A percentile compares a stretch with the other conserved stretches of the same genome.
phyloP scores from a whole-genome alignment of 2,329 filamentous ascomycete genomes.

The Dothideomycetes sp. region DNA sequence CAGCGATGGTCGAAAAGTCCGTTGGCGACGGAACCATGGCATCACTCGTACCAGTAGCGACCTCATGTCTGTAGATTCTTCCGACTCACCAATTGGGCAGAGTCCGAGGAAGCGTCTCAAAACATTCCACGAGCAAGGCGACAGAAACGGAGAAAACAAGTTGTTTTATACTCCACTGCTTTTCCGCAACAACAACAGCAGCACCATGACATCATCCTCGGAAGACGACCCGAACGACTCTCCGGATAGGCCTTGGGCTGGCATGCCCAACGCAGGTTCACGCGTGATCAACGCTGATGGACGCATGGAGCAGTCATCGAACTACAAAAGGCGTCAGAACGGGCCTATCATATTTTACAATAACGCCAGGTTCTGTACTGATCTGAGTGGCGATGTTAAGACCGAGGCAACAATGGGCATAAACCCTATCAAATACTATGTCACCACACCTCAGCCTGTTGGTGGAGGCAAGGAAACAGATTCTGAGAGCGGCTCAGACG shows the following conservation, averaged over 20 bases:
- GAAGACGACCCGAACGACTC: conserved; percentile 22
- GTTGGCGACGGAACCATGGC: conserved; percentile 62
- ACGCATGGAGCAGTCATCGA: too few species aligned
- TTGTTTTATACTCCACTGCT: conserved; percentile 37
- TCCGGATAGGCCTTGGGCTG: conserved; percentile 26
- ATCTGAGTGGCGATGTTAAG: conserved; percentile 56
- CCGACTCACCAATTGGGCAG: conserved; percentile 8
- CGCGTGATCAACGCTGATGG: too few species aligned
- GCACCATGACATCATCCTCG: conserved; percentile 25
- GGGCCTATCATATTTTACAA: conserved; percentile 79
- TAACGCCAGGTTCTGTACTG: conserved; percentile 68
- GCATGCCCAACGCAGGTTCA: too few species aligned
- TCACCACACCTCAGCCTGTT: conserved; percentile 22
- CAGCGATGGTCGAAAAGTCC: conserved; percentile 63
- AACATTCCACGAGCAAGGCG: conserved; percentile 1
- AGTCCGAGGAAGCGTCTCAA: conserved; percentile 18
- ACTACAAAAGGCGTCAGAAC: conserved; percentile 46
- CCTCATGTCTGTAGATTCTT: too few species aligned
- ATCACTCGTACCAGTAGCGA: conserved; percentile 58
- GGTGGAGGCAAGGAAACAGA: conserved; percentile 11
- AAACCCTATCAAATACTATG: conserved; percentile 17
- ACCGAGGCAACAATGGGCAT: conserved; percentile 8
- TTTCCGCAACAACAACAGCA: conserved; percentile 31
- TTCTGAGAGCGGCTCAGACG: conserved; percentile 9
- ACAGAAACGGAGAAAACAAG: conserved; percentile 17